Evolutionary conservation across 345 rosid genomes (phyloP).

Genomic region (Fremontodendron californicum): DNA sequence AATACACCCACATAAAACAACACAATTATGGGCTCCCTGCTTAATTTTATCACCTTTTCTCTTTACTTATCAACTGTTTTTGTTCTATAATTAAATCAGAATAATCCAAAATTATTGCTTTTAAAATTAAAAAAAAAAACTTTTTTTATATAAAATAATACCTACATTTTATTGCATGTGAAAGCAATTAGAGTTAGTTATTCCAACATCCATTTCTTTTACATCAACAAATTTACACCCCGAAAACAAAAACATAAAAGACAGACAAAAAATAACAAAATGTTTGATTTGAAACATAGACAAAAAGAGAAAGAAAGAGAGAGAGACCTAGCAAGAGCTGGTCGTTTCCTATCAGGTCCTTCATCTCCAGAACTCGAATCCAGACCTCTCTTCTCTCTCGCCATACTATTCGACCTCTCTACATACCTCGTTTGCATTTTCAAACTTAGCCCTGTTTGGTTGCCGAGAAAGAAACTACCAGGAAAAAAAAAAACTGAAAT

Average conservation of each 20-base stretch:
- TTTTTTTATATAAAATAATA: not conserved
- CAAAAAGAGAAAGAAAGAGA: not conserved
- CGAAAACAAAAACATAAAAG: not conserved
- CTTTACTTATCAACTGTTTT: not conserved
- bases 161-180: not conserved
- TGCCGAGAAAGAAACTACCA: not conserved
- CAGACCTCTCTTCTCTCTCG: conserved; percentile 68
- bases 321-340: conserved; percentile 84
- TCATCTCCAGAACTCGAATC: conserved; percentile 53
- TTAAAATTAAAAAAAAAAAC: not conserved
- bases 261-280: not conserved
- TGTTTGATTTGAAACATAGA: not conserved
- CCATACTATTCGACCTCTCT: conserved; percentile 77
- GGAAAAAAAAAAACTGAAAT: not conserved
- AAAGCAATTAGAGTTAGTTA: not conserved
- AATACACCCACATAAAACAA: not conserved
- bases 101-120: not conserved
- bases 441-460: conserved; percentile 12
- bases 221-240: not conserved
- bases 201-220: no score
- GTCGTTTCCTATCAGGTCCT: conserved; percentile 73
- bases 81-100: not conserved
- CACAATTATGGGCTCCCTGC: not conserved
- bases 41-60: not conserved
- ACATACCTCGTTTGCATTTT: conserved; percentile 73